These are phyloP conservation scores for Solanum lignicaule DNA, from an alignment of 257 asterid species.

Conservation along the genomic window DNA sequence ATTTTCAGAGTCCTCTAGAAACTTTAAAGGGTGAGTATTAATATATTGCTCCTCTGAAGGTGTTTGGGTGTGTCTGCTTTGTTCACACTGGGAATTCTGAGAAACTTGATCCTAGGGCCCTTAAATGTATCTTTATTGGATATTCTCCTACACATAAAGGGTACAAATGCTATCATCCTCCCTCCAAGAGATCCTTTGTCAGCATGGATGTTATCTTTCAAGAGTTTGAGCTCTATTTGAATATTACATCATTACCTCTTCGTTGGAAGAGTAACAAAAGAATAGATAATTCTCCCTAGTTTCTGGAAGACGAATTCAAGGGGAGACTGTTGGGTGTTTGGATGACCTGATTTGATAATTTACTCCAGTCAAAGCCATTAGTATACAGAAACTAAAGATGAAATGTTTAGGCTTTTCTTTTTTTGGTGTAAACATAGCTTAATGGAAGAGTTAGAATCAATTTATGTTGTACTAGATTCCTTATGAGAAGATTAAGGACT, in stretches of 20 bases:
- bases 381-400: too few species aligned
- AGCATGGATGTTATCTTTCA: not conserved
- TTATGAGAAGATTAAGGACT: too few species aligned
- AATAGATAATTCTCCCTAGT: not conserved
- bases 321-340: not conserved
- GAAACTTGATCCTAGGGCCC: not conserved
- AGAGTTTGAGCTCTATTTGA: not conserved
- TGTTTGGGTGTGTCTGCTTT: not conserved
- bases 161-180: not conserved
- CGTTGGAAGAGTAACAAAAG: not conserved
- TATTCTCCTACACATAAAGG: not conserved
- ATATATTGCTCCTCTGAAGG: not conserved
- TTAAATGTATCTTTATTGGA: not conserved
- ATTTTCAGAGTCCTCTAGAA: not conserved
- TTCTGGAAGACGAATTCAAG: not conserved
- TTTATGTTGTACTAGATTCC: too few species aligned
- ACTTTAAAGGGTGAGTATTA: not conserved
- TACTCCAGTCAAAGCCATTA: not conserved
- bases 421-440: too few species aligned
- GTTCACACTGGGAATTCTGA: not conserved
- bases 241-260: not conserved
- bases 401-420: too few species aligned
- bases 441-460: too few species aligned
- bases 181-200: not conserved
- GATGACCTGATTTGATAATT: not conserved